Conservation (phyloP, 352 stramenopile species). For the Phytophthora tentaculata region DNA sequence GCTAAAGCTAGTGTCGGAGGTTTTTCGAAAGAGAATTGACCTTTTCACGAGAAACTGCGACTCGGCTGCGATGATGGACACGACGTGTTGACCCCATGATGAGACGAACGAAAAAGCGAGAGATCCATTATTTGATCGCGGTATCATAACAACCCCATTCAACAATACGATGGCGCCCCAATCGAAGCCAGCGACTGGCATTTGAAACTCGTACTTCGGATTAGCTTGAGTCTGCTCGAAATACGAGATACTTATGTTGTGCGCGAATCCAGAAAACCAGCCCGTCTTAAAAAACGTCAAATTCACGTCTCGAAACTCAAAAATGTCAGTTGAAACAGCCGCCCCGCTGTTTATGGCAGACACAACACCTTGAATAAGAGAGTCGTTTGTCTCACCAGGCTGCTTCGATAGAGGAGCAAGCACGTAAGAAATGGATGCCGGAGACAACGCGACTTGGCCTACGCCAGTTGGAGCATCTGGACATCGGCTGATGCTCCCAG, state of each 20-base stretch:
- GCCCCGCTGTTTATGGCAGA: conserved; percentile 4
- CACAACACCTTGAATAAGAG: conserved; percentile 16
- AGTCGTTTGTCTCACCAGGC: conserved; percentile 23
- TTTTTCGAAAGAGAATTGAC: conserved; percentile 54
- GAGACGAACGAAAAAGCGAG: conserved; percentile 53
- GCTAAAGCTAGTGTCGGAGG: conserved; percentile 20
- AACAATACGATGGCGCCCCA: conserved; percentile 45
- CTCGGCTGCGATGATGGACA: conserved; percentile 56
- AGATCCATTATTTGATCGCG: conserved; percentile 31
- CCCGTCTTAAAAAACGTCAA: conserved; percentile 33
- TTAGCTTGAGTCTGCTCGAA: conserved; percentile 45
- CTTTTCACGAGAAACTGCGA: conserved; percentile 43
- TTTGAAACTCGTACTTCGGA: conserved; percentile 52
- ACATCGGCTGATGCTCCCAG: conserved; percentile 56
- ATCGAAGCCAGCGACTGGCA: conserved; percentile 58
- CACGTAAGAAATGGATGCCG: conserved; percentile 41
- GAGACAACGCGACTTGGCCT: conserved; percentile 36
- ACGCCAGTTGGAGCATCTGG: conserved; percentile 31
- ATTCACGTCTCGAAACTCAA: conserved; percentile 53
- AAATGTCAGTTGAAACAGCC: conserved; percentile 39
- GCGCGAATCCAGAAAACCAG: conserved; percentile 39
- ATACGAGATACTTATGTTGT: conserved; percentile 65
- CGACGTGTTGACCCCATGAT: conserved; percentile 37
- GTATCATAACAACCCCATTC: conserved; percentile 38
- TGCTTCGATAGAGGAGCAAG: conserved; percentile 36